Evolutionary conservation across 2,329 filamentous ascomycete species (phyloP).

Genomic region (Colletotrichum sansevieriae): DNA sequence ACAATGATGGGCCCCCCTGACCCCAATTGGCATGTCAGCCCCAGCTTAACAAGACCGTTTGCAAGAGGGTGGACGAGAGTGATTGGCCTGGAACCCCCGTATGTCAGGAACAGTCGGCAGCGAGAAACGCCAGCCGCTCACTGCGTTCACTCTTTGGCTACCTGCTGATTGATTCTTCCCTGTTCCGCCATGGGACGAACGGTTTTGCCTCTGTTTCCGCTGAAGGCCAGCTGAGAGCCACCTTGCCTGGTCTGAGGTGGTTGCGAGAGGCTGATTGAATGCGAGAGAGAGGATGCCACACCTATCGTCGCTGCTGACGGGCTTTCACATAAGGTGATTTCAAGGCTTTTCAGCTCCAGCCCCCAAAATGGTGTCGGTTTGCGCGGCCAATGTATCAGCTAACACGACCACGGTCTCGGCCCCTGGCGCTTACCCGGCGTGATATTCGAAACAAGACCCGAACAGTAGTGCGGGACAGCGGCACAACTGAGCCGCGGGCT

Average conservation of each 20-base stretch:
- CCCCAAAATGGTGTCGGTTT: too few species aligned
- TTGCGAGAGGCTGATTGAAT: too few species aligned
- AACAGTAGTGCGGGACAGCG: slow-evolving; percentile 25
- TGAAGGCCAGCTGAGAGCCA: neutral
- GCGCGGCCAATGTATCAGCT: too few species aligned
- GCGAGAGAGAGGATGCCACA: too few species aligned
- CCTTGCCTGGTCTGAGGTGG: neutral
- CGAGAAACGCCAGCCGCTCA: slow-evolving; percentile 11
- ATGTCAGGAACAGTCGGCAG: slow-evolving; percentile 19
- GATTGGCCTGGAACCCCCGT: neutral
- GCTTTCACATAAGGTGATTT: neutral
- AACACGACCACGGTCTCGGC: neutral
- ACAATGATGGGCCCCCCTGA: neutral
- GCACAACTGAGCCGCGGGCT: slow-evolving; percentile 17
- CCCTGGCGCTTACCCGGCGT: slow-evolving; percentile 19
- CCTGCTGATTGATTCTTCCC: neutral
- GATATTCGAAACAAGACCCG: slow-evolving; percentile 31
- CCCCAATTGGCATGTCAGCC: neutral
- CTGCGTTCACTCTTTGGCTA: neutral
- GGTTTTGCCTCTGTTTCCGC: slow-evolving; percentile 16
- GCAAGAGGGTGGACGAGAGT: neutral
- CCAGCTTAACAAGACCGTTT: neutral
- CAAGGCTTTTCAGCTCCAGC: neutral
- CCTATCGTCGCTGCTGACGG: slow-evolving; percentile 7
- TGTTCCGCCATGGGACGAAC: slow-evolving; percentile 26